These are phyloP conservation scores for Metschnikowia noctiluminum DNA, from an alignment of 805 yeast species.

Conservation along the genomic window DNA sequence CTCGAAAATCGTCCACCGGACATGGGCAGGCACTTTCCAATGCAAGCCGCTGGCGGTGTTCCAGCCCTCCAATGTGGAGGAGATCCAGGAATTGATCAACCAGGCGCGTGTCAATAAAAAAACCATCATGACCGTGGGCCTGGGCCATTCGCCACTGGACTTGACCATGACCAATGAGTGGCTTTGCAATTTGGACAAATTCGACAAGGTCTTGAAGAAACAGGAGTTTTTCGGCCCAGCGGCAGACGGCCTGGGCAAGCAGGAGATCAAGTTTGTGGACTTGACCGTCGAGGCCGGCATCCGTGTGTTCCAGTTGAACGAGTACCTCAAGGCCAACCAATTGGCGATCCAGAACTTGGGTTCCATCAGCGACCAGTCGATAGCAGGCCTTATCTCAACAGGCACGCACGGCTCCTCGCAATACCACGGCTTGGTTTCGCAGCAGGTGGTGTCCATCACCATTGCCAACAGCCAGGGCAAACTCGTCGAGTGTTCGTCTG, in stretches of 20 bases:
- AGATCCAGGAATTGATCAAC: conserved; percentile 62
- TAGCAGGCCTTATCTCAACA: conserved; percentile 94
- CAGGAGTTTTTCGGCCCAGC: conserved; percentile 45
- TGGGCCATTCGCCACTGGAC: conserved; percentile 94
- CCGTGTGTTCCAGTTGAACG: conserved; percentile 71
- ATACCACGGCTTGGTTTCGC: conserved; percentile 84
- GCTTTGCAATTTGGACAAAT: conserved; percentile 81
- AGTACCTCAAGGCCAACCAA: conserved; percentile 55
- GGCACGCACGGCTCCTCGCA: conserved; percentile 97
- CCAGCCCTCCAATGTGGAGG: conserved; percentile 72
- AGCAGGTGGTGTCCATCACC: conserved; percentile 77
- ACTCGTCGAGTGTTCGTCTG: conserved; percentile 60
- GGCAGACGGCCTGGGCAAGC: conserved; percentile 12
- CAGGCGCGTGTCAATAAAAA: conserved; percentile 57
- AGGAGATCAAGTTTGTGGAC: conserved; percentile 68
- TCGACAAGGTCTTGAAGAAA: conserved; percentile 51
- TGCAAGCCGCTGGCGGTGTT: conserved; percentile 75
- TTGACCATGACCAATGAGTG: conserved; percentile 85
- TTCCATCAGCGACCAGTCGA: conserved; percentile 87
- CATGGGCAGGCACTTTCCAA: conserved; percentile 90
- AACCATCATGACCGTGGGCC: conserved; percentile 81
- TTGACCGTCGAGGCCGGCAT: conserved; percentile 94
- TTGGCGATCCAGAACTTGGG: conserved; percentile 89
- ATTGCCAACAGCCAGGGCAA: conserved; percentile 77
- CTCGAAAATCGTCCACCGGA: conserved; percentile 47